These are phyloP conservation scores for Vigna hirtella DNA, from an alignment of 306 rosid species.

Conservation along the genomic window DNA sequence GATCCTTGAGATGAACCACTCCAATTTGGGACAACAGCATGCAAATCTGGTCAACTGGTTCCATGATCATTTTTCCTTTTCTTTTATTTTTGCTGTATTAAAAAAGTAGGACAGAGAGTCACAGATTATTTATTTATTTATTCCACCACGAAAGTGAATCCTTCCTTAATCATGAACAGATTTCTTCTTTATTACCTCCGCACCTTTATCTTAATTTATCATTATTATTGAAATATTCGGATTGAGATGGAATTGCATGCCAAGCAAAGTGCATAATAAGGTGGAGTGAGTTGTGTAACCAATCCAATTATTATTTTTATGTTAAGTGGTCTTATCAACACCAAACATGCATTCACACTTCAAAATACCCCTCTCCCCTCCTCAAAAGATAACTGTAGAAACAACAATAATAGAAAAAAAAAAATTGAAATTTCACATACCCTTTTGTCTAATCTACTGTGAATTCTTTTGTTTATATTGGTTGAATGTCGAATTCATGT, in stretches of 20 bases:
- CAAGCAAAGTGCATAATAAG: conserved; percentile 60
- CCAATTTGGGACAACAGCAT: conserved; percentile 41
- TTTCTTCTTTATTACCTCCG: conserved; percentile 29
- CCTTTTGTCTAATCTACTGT: background rate
- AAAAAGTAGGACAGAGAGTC: conserved; percentile 4
- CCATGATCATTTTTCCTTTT: conserved; percentile 1
- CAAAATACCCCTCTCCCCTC: conserved; percentile 1
- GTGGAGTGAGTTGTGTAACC: conserved; percentile 55
- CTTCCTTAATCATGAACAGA: background rate
- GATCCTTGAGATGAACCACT: conserved; percentile 48
- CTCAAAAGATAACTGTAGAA: background rate
- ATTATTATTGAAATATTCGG: conserved; percentile 42
- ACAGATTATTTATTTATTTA: background rate
- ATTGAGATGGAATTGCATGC: conserved; percentile 48
- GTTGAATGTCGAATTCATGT: conserved; percentile 48
- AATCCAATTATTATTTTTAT: conserved; percentile 43
- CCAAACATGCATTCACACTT: conserved; percentile 46
- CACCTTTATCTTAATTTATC: conserved; percentile 40
- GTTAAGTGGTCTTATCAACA: conserved; percentile 62
- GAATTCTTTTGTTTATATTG: conserved; percentile 33
- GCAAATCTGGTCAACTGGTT: conserved; percentile 58
- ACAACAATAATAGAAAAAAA: background rate
- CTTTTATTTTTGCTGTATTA: conserved; percentile 30
- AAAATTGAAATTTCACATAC: background rate
- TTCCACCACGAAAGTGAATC: conserved; percentile 28